A percentile compares a stretch with the other conserved stretches of the same genome.
Conservation (phyloP, 228 moss, liverwort and hornwort species). For the Sphagnum magellanicum region DNA sequence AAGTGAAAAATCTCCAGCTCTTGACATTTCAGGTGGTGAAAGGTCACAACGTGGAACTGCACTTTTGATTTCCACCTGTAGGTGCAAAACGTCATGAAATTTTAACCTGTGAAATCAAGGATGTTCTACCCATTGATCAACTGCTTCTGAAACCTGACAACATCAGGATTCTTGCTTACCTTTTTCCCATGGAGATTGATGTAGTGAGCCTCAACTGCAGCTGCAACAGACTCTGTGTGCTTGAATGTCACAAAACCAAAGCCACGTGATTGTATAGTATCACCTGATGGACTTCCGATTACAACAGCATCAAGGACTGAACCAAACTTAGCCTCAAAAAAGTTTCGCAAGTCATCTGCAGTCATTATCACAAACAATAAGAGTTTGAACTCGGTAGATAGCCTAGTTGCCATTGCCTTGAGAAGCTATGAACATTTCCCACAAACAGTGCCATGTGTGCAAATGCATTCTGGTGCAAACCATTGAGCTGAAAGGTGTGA, state of each 20-base stretch:
- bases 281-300: constrained; percentile 82
- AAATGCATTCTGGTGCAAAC: too few relatives aligned
- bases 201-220: constrained; percentile 92
- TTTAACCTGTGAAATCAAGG: too few relatives aligned
- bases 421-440: too few relatives aligned
- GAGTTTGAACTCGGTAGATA: too few relatives aligned
- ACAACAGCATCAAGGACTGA: constrained; percentile 89
- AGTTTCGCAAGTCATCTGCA: constrained; percentile 86
- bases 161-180: constrained; percentile 21
- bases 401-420: too few relatives aligned
- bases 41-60: constrained; percentile 79
- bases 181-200: constrained; percentile 93
- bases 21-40: constrained; percentile 42
- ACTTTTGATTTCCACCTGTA: constrained; percentile 93
- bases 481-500: too few relatives aligned
- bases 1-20: constrained; percentile 23
- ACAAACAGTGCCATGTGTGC: too few relatives aligned
- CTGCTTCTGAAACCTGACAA: too few relatives aligned
- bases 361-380: too few relatives aligned
- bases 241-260: constrained; percentile 99
- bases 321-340: constrained; percentile 88
- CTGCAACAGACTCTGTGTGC: constrained; percentile 74
- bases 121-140: too few relatives aligned
- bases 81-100: too few relatives aligned
- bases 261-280: constrained; percentile 93